These are phyloP conservation scores for Hypoxylon lenormandii DNA, from an alignment of 495 filamentous ascomycete genomes.

Conservation along the genomic window DNA sequence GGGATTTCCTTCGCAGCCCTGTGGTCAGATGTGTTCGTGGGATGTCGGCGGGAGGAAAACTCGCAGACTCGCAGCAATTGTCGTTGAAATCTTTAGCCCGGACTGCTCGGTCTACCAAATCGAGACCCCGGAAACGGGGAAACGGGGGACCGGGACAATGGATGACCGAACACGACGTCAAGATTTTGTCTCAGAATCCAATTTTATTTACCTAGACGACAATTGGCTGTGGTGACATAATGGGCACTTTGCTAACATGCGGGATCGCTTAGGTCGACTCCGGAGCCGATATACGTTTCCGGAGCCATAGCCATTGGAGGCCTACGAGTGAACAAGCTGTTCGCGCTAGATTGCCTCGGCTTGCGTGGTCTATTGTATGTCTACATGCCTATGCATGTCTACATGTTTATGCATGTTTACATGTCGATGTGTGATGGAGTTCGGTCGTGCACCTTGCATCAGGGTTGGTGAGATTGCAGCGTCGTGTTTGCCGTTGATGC, in stretches of 20 bases:
- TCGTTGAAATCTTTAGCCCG: constrained; percentile 17
- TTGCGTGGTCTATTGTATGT: constrained; percentile 16
- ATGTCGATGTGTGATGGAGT: constrained; percentile 18
- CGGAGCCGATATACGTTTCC: constrained; percentile 22
- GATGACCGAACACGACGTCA: constrained; percentile 25
- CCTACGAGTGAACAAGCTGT: constrained; percentile 7
- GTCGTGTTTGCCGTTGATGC: constrained; percentile 31
- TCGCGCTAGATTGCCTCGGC: constrained; percentile 19
- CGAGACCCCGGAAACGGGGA: constrained; percentile 1
- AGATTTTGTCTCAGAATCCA: constrained; percentile 4
- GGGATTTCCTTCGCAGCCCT: constrained; percentile 27
- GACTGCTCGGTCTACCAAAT: constrained; percentile 29
- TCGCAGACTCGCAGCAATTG: neutral
- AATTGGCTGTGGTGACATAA: constrained; percentile 8
- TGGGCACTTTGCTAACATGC: constrained; percentile 9
- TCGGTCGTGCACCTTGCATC: constrained; percentile 13
- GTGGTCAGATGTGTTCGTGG: constrained; percentile 23
- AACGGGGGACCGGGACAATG: constrained; percentile 20
- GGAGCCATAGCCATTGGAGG: constrained; percentile 6
- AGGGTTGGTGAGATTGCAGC: constrained; percentile 31
- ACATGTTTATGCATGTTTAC: no score
- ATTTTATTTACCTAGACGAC: neutral
- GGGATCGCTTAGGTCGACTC: constrained; percentile 10
- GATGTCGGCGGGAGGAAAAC: constrained; percentile 8
- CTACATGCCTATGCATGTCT: no score